Percentiles rank a stretch among this genome's conserved stretches.
Conservation (phyloP, 352 stramenopile genomes). For the Phytopythium mirpurense region DNA sequence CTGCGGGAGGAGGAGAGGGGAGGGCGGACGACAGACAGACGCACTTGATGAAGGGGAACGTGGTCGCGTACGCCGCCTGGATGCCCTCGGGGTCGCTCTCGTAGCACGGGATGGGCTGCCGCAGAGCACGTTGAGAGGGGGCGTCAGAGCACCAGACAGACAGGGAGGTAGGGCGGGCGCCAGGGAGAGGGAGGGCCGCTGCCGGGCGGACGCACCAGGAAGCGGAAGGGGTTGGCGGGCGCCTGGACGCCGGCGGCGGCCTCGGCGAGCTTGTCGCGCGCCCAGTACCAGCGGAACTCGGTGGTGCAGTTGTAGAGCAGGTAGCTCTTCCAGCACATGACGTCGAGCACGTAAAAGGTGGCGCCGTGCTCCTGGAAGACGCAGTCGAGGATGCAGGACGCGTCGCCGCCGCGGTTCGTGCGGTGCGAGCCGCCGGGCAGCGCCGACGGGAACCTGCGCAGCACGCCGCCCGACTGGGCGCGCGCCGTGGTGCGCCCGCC, state of each 20-base stretch:
- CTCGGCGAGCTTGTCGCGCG: slow-evolving; percentile 88
- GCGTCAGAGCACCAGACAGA: no score
- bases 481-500: slow-evolving; percentile 71
- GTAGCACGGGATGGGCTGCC: slow-evolving; percentile 79
- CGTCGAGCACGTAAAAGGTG: slow-evolving; percentile 91
- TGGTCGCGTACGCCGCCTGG: slow-evolving; percentile 65
- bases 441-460: slow-evolving; percentile 85
- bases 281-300: slow-evolving; percentile 90
- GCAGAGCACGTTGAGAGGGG: no score
- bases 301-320: slow-evolving; percentile 91
- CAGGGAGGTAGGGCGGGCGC: no score
- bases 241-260: slow-evolving; percentile 34
- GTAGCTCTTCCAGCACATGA: slow-evolving; percentile 94
- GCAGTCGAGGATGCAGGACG: slow-evolving; percentile 90
- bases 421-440: slow-evolving; percentile 80
- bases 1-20: background rate
- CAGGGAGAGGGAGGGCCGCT: no score
- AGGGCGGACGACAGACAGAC: slow-evolving; percentile 9
- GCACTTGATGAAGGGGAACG: slow-evolving; percentile 85
- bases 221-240: slow-evolving; percentile 67
- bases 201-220: slow-evolving; percentile 53
- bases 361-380: slow-evolving; percentile 87
- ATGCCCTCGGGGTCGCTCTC: slow-evolving; percentile 81
- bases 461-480: slow-evolving; percentile 65
- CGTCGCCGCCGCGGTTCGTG: slow-evolving; percentile 58